phyloP scores from a whole-genome alignment of 2,329 filamentous ascomycete species.

The Aureobasidium sp. region DNA sequence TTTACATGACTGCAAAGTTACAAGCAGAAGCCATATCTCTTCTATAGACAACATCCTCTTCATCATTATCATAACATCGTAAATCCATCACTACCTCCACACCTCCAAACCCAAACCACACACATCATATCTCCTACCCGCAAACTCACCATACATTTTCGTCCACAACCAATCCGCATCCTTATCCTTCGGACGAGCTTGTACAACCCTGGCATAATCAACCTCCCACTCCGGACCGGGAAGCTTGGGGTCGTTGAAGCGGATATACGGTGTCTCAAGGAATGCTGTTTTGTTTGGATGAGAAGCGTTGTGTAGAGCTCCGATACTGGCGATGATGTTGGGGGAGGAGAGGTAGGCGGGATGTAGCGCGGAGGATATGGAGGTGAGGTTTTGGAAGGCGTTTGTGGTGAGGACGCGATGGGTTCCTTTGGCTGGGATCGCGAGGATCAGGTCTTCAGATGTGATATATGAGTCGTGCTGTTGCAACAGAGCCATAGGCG shows the following conservation, averaged over 20 bases:
- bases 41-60: no score
- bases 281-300: slow-evolving; percentile 46
- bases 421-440: slow-evolving; percentile 28
- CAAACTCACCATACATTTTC: slow-evolving; percentile 54
- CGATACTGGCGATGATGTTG: slow-evolving; percentile 34
- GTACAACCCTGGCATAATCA: slow-evolving; percentile 45
- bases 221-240: slow-evolving; percentile 58
- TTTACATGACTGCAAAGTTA: no score
- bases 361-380: slow-evolving; percentile 36
- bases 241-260: slow-evolving; percentile 51
- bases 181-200: slow-evolving; percentile 48
- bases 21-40: no score
- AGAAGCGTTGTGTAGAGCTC: slow-evolving; percentile 31
- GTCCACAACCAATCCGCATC: slow-evolving; percentile 56
- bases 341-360: slow-evolving; percentile 31
- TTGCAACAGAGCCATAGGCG: slow-evolving; percentile 35
- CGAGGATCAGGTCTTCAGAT: slow-evolving; percentile 36
- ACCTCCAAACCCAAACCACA: slow-evolving; percentile 58
- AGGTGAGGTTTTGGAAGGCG: slow-evolving; percentile 23
- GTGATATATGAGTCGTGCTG: neutral
- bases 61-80: neutral
- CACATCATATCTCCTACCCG: slow-evolving; percentile 56
- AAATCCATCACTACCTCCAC: slow-evolving; percentile 31
- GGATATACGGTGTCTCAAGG: slow-evolving; percentile 49
- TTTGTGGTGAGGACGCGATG: slow-evolving; percentile 26